Base-by-base conservation (phyloP, 192 early-diverging fungal genomes). In the Umbelopsis isabellina region DNA sequence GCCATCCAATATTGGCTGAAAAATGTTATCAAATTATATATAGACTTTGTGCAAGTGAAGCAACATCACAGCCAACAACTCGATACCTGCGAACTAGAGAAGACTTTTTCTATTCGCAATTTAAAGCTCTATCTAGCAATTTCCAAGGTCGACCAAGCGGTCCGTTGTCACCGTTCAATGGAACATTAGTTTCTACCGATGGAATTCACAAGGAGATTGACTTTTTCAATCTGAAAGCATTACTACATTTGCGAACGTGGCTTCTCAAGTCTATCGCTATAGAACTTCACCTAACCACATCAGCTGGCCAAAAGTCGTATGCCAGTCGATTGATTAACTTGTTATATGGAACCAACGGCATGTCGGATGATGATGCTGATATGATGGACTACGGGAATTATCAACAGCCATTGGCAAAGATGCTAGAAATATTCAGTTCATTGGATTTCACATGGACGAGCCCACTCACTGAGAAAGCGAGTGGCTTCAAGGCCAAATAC, bases 11-110 rank as follows among this genome's bases (percentile, higher is more conserved):
- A 9, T 80, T 98, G 18, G 90, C 89, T 16, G 93, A 95, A 81
- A 89, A 91, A 67, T 98, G 97, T 76, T 95, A 92, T 75, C 89
- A 93, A 52, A 83, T 99, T 47, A 73, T 99, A 9, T 94, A 94
- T 74, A 82, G 81, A 27, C 88, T 99, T 25, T 96, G 94, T 77
- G 75, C 86, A 0, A 88, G 92, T 69, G 70, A 85, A 0, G 74
- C 82, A 18, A 96, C 93, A 0, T 87, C 91, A 16, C 76, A 83
- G 22, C 74, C 86, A 4, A 93, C 91, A 0, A 85, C 93, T 82
- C 84, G 91, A 21, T 94, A 90, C 75, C 85, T 99, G 46, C 89
- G 97, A 15, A 90, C 85, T 10, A 80, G 79, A 20, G 90, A 94
- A 65, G 84, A 93, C 73, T 95, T 94, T 75, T 88, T 94, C 69